These are phyloP conservation scores for Rhizopogon parksii DNA, from an alignment of 1,284 basidiomycete species.

Conservation along the genomic window DNA sequence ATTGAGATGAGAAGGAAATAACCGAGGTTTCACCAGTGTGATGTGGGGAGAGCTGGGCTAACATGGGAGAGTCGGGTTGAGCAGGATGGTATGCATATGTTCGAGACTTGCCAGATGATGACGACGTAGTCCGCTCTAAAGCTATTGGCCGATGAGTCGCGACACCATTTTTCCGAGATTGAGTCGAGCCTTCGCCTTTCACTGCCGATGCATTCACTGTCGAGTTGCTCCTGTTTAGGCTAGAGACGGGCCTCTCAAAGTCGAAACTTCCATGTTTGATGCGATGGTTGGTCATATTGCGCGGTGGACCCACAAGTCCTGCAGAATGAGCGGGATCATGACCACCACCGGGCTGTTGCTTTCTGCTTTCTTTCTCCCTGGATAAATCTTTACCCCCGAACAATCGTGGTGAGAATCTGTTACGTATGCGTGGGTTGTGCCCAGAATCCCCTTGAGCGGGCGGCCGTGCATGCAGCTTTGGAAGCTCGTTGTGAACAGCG, in stretches of 20 bases:
- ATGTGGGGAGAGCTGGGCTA: constrained; percentile 16
- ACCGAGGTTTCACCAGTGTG: constrained; percentile 25
- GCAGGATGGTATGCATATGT: constrained; percentile 7
- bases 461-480: constrained; percentile 5
- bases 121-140: constrained; percentile 22
- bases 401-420: constrained; percentile 26
- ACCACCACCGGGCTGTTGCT: constrained; percentile 13
- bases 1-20: constrained; percentile 24
- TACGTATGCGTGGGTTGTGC: constrained; percentile 11
- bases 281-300: constrained; percentile 29
- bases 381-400: constrained; percentile 23
- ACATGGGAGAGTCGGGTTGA: constrained; percentile 15
- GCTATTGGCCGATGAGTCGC: constrained; percentile 13
- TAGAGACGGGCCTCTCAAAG: constrained; percentile 54
- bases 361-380: constrained; percentile 20
- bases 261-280: constrained; percentile 64
- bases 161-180: background rate
- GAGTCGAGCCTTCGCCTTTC: constrained; percentile 5
- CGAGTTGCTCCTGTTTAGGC: constrained; percentile 26
- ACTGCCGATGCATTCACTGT: constrained; percentile 19
- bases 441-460: constrained; percentile 2
- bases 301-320: constrained; percentile 6
- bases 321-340: constrained; percentile 10
- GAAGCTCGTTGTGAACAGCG: constrained; percentile 18
- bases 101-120: constrained; percentile 19